These are phyloP conservation scores for Yamadazyma trypodendri DNA, from an alignment of 1,139 yeast species.

Conservation along the genomic window DNA sequence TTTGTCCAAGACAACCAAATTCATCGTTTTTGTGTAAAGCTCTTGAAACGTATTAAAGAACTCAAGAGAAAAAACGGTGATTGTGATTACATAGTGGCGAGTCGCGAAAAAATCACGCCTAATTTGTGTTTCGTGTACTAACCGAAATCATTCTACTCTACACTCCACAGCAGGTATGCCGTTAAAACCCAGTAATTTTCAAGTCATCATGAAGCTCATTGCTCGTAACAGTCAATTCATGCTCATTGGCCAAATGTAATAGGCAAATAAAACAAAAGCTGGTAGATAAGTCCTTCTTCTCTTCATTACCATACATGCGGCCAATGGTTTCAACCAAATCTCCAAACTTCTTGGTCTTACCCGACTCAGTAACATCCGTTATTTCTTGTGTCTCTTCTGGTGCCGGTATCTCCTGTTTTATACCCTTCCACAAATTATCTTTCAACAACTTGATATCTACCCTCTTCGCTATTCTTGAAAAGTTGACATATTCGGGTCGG, in stretches of 20 bases:
- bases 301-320: conserved; percentile 51
- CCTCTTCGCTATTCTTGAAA: conserved; percentile 78
- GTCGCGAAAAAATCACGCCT: neutral
- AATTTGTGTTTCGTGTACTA: neutral
- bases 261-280: conserved; percentile 85
- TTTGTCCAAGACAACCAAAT: neutral
- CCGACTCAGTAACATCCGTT: conserved; percentile 6
- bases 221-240: conserved; percentile 65
- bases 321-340: conserved; percentile 51
- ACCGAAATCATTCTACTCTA: neutral
- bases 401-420: conserved; percentile 22
- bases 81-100: neutral
- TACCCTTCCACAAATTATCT: conserved; percentile 77
- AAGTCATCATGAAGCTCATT: conserved; percentile 60
- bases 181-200: conserved; percentile 41
- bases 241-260: conserved; percentile 86
- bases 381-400: conserved; percentile 14
- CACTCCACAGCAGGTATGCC: too few species aligned
- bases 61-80: conserved; percentile 1
- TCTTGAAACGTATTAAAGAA: neutral
- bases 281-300: conserved; percentile 70
- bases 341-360: conserved; percentile 31
- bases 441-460: conserved; percentile 81
- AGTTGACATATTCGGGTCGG: conserved; percentile 66
- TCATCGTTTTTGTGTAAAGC: neutral